These are phyloP conservation scores for Ustilaginoidea virens DNA, from an alignment of 2,329 filamentous ascomycete genomes.

Conservation along the genomic window DNA sequence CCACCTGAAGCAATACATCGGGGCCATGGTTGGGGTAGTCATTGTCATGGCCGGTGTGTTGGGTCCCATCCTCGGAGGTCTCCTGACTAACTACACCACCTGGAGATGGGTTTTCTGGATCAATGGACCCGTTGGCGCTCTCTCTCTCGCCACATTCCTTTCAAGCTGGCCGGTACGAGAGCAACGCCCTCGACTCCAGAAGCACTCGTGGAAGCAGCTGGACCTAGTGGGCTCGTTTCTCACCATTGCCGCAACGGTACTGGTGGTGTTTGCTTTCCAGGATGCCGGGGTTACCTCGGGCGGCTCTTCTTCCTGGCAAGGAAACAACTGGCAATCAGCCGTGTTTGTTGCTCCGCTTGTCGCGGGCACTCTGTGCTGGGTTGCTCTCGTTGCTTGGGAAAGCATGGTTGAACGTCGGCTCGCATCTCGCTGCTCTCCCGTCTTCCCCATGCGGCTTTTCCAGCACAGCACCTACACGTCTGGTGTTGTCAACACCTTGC, in stretches of 20 bases:
- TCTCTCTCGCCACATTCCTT: constrained; percentile 31
- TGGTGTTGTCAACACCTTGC: constrained; percentile 26
- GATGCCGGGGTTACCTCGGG: constrained; percentile 19
- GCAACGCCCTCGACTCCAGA: constrained; percentile 21
- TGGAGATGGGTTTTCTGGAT: constrained; percentile 47
- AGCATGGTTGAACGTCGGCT: constrained; percentile 11
- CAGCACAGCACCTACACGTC: constrained; percentile 29
- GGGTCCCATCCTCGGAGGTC: constrained; percentile 34
- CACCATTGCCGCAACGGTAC: constrained; percentile 34
- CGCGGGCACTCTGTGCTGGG: constrained; percentile 14
- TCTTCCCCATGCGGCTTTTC: constrained; percentile 32
- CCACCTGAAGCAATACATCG: constrained; percentile 25
- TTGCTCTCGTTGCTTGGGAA: constrained; percentile 14
- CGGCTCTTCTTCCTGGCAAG: too few relatives aligned
- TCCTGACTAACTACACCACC: constrained; percentile 30
- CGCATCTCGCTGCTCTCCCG: constrained; percentile 17
- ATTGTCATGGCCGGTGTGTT: constrained; percentile 32
- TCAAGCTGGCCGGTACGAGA: constrained; percentile 32
- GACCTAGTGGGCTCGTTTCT: constrained; percentile 39
- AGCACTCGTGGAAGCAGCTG: constrained; percentile 30
- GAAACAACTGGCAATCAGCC: constrained; percentile 26
- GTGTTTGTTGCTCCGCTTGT: constrained; percentile 17
- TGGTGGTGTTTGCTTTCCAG: constrained; percentile 44
- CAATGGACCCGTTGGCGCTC: constrained; percentile 35
- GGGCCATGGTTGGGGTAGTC: constrained; percentile 30